Base-by-base conservation (phyloP, 2,329 filamentous ascomycete genomes). In the Aspergillus calidoustus region DNA sequence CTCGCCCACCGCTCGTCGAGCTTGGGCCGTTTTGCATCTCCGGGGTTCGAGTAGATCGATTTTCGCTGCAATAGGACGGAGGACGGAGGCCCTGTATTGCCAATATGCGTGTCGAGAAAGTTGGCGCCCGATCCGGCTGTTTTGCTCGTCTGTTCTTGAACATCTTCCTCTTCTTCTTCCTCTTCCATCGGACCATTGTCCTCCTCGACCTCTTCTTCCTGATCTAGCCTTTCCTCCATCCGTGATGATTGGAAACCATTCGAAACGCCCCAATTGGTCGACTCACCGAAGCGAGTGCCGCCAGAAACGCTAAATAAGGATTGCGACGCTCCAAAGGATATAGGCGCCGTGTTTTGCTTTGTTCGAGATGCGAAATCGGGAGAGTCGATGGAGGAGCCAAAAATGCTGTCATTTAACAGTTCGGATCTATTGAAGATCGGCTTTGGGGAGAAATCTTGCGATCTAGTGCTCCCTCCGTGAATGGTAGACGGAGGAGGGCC, bases 401-500 rank as follows among this genome's bases (percentile, higher is more conserved):
- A 71, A 61, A 78, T 72, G 62, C 77, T 76, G 53, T 77, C 72
- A 61, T 72, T 71, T 49, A 78, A 72, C 30, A 74, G 71, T 6
- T 73, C 71, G 5, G 77, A 75, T 61, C 75, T 71, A 49, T 71
- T 73, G 66, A 80, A 75, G 23, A 78, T 64, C 47, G 74, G 73
- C 64, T 81, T 73, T 8, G 72, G 74, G 57, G 78, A 81, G 49
- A 69, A 63, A 23, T 70, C 63, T 43, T 74, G 68, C 64, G 76
- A 73, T 61, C 71, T 63, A 63, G 73, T 68, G 28, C 75, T 76
- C 59, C 80, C 83, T 55, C 82, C 82, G 66, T 85, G 83, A 22
- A 83, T 68, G 48, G 79, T 79, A 7, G 81, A 81, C 30, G 84
- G 82, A 51, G 84, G 84, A 48, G 79, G 79, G 3, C 82, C 85